Conservation (phyloP, 1,139 yeast genomes). For the Debaryomycetaceae sp. region DNA sequence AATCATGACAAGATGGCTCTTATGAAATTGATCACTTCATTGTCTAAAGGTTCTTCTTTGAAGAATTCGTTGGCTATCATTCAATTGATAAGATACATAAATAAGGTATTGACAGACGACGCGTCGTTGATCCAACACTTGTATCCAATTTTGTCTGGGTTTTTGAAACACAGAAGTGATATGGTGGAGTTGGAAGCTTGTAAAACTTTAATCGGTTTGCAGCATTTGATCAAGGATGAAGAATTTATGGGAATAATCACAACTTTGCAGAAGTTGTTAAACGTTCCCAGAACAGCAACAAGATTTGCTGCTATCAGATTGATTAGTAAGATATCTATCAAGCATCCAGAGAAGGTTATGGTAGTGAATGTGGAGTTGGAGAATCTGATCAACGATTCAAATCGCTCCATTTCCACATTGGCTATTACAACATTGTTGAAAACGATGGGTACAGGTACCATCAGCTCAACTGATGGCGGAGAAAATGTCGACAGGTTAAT, state of each 20-base stretch:
- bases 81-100: slow-evolving; percentile 80
- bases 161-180: slow-evolving; percentile 80
- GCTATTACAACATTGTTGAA: slow-evolving; percentile 94
- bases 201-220: slow-evolving; percentile 67
- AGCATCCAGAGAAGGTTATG: slow-evolving; percentile 73
- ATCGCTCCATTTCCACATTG: slow-evolving; percentile 95
- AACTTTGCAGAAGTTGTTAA: slow-evolving; percentile 70
- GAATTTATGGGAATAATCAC: slow-evolving; percentile 64
- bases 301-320: slow-evolving; percentile 92
- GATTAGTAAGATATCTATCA: slow-evolving; percentile 79
- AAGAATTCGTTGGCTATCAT: slow-evolving; percentile 76
- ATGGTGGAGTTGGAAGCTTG: slow-evolving; percentile 95
- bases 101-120: slow-evolving; percentile 63
- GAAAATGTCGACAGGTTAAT: slow-evolving; percentile 88
- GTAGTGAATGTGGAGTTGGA: slow-evolving; percentile 78
- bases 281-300: slow-evolving; percentile 88
- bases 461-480: slow-evolving; percentile 30
- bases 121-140: slow-evolving; percentile 51
- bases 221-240: slow-evolving; percentile 54
- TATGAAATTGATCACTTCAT: slow-evolving; percentile 82
- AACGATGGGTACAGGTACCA: slow-evolving; percentile 77
- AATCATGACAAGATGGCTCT: slow-evolving; percentile 93
- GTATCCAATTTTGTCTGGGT: slow-evolving; percentile 63
- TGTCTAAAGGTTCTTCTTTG: slow-evolving; percentile 59
- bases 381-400: slow-evolving; percentile 78